A percentile compares a stretch with the other conserved stretches of the same genome.
phyloP scores from a whole-genome alignment of 2,329 filamentous ascomycete species.

The Nemania sp. region DNA sequence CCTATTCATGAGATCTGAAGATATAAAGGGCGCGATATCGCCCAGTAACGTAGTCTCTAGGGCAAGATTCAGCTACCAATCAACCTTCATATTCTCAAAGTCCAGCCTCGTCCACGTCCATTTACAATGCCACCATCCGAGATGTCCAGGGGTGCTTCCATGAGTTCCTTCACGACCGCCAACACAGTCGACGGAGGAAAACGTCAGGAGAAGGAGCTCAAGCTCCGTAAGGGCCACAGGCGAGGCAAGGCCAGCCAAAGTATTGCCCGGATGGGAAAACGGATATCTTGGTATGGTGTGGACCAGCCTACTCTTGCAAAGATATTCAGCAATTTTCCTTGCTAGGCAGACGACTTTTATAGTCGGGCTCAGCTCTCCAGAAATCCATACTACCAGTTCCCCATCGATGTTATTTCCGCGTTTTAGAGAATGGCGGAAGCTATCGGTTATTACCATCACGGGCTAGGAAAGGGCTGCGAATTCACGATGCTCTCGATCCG shows the following conservation, averaged over 20 bases:
- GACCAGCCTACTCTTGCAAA: conserved; percentile 7
- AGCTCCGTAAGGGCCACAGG: conserved; percentile 10
- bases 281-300: conserved; percentile 16
- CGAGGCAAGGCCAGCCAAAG: conserved; percentile 16
- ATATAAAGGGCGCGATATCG: conserved; percentile 10
- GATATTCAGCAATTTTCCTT: conserved; percentile 16
- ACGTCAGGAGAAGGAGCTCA: neutral
- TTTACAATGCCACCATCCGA: conserved; percentile 10
- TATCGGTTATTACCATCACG: too few relatives aligned
- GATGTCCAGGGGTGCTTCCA: conserved; percentile 5
- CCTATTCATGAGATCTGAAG: neutral
- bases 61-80: neutral
- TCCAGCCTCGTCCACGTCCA: neutral
- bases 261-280: conserved; percentile 17
- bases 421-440: too few relatives aligned
- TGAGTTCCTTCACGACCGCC: conserved; percentile 15
- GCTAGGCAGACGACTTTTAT: too few relatives aligned
- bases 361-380: too few relatives aligned
- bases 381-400: too few relatives aligned
- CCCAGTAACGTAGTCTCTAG: neutral
- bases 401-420: too few relatives aligned
- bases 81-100: neutral
- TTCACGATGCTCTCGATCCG: too few relatives aligned
- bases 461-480: too few relatives aligned
- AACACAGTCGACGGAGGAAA: conserved; percentile 18